Base-by-base conservation (phyloP, 305 asterid species). In the Fraxinus latifolia region DNA sequence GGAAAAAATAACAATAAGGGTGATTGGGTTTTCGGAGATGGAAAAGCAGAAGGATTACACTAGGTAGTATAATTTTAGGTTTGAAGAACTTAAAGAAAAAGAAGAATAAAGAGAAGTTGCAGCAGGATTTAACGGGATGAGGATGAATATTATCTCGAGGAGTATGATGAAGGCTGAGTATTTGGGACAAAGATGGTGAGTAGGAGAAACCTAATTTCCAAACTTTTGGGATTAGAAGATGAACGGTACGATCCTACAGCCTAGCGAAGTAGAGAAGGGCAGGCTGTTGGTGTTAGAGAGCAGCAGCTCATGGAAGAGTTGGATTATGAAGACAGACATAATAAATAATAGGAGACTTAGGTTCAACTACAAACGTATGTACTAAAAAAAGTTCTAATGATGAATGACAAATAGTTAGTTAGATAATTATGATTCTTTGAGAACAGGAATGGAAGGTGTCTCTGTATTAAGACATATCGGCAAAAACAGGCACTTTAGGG, bases 41-140 rank as follows among this genome's bases (percentile, higher is more conserved):
- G 98, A 93, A 87, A 83, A 67, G 85, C 99, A 95, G 81, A 97
- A 95, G 88, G 97, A 92, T 80, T 92, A 90, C 3, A 97, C 93
- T 90, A 89, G 94, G 80, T 90, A 77, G 58, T 93, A 42, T 42
- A 93, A 93, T 82, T 93, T 93, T 78, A 89, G 99, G 88, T 91
- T 79, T 47, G 97, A 95, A 91, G 97, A 93, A 92, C 80, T 82
- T 93, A 80, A 95, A 92, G 83, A 98, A 95, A 80, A 95, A 92
- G 83, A 98, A 95, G 85, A 93, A 92, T 55, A 88, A 83, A 21
- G 99, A 91, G 87, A 95, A 94, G 90, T 81, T 93, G 86, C 86
- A 87, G 97, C 97, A 0, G 99, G 99, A 67, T 79, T 93, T 70
- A 90, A 85, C 34, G 88, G 65, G 95, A 93, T 14, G 86, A 77